Conservation (phyloP, 2,329 filamentous ascomycete genomes). For the Zopfia rhizophila region DNA sequence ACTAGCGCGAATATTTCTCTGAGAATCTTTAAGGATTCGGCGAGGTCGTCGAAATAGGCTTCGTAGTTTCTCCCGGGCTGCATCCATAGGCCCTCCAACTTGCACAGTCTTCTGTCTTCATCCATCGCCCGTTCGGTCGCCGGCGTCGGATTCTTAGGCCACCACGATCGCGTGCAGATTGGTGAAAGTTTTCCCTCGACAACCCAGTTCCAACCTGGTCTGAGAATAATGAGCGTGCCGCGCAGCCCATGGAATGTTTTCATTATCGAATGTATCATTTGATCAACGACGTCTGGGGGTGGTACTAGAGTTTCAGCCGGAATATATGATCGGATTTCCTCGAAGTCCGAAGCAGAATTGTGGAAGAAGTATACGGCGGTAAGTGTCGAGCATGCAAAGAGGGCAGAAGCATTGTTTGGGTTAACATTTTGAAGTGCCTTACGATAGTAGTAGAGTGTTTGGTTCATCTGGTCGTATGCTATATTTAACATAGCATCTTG, state of each 20-base stretch:
- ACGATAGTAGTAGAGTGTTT: conserved; percentile 41
- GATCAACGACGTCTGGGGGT: conserved; percentile 34
- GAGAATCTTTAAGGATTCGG: conserved; percentile 36
- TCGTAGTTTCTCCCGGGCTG: conserved; percentile 20
- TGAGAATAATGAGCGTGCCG: conserved; percentile 42
- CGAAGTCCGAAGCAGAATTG: conserved; percentile 42
- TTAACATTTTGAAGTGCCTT: conserved; percentile 47
- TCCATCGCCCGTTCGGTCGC: conserved; percentile 35
- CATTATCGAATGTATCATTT: conserved; percentile 38
- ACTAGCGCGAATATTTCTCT: conserved; percentile 44
- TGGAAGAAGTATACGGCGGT: conserved; percentile 48
- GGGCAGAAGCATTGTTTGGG: conserved; percentile 54
- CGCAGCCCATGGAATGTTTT: conserved; percentile 43
- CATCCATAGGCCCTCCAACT: conserved; percentile 41
- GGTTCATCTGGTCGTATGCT: conserved; percentile 48
- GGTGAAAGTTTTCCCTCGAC: conserved; percentile 38
- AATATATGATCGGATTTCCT: conserved; percentile 38
- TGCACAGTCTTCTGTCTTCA: conserved; percentile 39
- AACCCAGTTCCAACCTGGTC: conserved; percentile 44
- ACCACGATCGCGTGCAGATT: conserved; percentile 45
- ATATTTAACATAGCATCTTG: conserved; percentile 38
- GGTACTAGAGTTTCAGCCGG: conserved; percentile 27
- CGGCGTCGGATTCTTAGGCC: conserved; percentile 37
- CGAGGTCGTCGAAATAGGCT: conserved; percentile 26
- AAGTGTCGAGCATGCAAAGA: conserved; percentile 49